These are phyloP conservation scores for Beverwykella pulmonaria DNA, from an alignment of 495 filamentous ascomycete genomes.

Conservation along the genomic window DNA sequence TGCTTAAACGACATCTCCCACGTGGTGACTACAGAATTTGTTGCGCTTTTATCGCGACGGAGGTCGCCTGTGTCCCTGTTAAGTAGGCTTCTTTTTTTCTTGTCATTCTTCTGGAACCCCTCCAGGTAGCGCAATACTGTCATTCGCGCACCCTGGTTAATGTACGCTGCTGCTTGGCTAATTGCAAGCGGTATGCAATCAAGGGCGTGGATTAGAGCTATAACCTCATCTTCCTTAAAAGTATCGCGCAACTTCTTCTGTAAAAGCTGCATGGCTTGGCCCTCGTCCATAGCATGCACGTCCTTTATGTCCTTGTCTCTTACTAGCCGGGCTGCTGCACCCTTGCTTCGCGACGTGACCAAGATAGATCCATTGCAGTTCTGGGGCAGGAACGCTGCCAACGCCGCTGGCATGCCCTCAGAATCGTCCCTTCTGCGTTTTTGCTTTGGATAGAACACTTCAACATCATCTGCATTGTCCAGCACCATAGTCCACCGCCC, in stretches of 20 bases:
- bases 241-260: too few species aligned
- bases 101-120: constrained; percentile 45
- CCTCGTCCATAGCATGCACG: too few species aligned
- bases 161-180: constrained; percentile 38
- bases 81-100: constrained; percentile 37
- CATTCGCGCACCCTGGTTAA: constrained; percentile 24
- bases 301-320: too few species aligned
- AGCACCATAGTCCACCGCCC: too few species aligned
- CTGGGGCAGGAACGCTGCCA: constrained; percentile 8
- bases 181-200: constrained; percentile 7
- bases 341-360: too few species aligned
- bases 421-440: background rate
- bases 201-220: too few species aligned
- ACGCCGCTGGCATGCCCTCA: background rate
- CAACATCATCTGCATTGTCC: background rate
- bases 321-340: too few species aligned
- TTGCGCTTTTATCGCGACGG: constrained; percentile 40
- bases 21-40: constrained; percentile 49
- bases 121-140: constrained; percentile 43
- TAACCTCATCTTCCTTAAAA: too few species aligned
- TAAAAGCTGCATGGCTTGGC: too few species aligned
- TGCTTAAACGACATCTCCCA: constrained; percentile 56
- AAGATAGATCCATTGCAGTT: constrained; percentile 5
- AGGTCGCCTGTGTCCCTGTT: constrained; percentile 42
- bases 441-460: constrained; percentile 4